Base-by-base conservation (phyloP, 108 stramenopile genomes). In the Epithemia pelagica region DNA sequence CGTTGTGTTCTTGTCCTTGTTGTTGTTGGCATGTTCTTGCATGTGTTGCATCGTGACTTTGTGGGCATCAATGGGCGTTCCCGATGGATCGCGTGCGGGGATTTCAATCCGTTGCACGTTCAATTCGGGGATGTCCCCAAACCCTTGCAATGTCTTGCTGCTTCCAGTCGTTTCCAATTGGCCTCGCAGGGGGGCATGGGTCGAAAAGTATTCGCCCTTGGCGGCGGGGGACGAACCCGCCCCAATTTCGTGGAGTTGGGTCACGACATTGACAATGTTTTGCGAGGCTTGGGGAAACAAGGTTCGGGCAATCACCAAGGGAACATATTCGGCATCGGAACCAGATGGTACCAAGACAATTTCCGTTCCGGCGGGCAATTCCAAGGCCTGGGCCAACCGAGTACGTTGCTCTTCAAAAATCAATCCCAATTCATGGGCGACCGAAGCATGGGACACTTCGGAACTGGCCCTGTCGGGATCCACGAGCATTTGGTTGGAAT, bases 321-420 rank as follows among this genome's bases (percentile, higher is more conserved):
- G 86, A 32, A 87, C 54, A 52, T 87, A 87, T 71, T 87, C 86
- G 15, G 86, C 86, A 73, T 87, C 86, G 21, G 80, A 81, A 7
- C 56, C 56, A 28, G 69, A 80, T 2, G 86, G 86, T 28, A 72
- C 72, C n/a, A 87, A 56, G 19, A 84, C 69, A 30, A 87, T 69
- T 57, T 87, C 83, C 0, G 78, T 64, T 24, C 80, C 86, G 27
- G 59, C 72, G 30, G 82, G 82, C 29, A 87, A 64, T 21, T 84
- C 62, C 59, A 84, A 64, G 28, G 68, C 32, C 26, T 70, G 63
- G 7, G 76, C 60, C 46, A 87, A 60, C 27, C 86, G 73, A 0
- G 53, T 21, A 29, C 83, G 54, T 67, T 87, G 86, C 57, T 84
- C 64, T 18, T 74, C 74, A 59, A 81, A 80, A 33, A 84, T 71